Conservation (phyloP, 176 grass and related monocot species). For the Tillandsia fasciculata region DNA sequence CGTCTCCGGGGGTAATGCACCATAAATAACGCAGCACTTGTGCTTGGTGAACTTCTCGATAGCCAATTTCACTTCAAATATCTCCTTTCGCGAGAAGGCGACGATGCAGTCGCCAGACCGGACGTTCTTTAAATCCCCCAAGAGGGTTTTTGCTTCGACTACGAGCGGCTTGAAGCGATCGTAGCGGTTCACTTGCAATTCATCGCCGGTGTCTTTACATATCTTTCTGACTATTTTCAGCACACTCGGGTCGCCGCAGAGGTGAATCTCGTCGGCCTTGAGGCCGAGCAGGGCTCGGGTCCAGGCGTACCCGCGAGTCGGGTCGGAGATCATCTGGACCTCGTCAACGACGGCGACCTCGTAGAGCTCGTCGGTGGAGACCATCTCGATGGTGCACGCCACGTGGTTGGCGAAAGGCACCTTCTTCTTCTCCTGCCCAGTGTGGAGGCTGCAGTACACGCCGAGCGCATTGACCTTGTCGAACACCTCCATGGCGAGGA, state of each 20-base stretch:
- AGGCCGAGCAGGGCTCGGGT: conserved; percentile 74
- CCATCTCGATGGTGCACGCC: conserved; percentile 77
- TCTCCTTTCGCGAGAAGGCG: conserved; percentile 79
- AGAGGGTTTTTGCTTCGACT: conserved; percentile 74
- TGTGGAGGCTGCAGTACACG: conserved; percentile 84
- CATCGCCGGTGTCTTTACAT: conserved; percentile 67
- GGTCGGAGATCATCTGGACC: conserved; percentile 89
- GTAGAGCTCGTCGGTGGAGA: conserved; percentile 62
- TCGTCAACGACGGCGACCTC: conserved; percentile 90
- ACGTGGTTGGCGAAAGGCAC: conserved; percentile 82
- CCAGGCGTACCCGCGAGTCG: conserved; percentile 73
- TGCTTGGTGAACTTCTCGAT: conserved; percentile 93
- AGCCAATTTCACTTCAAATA: conserved; percentile 88
- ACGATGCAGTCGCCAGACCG: conserved; percentile 76
- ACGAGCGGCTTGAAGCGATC: conserved; percentile 88
- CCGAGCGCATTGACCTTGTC: conserved; percentile 75
- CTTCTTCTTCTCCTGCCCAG: conserved; percentile 74
- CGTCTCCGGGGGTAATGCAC: conserved; percentile 80
- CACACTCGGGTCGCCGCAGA: conserved; percentile 88
- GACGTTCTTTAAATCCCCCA: conserved; percentile 63
- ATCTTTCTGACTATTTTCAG: conserved; percentile 63
- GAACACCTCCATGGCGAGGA: conserved; percentile 97
- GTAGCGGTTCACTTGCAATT: conserved; percentile 60
- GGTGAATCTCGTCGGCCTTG: conserved; percentile 93
- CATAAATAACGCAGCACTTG: conserved; percentile 92